Percentiles rank a stretch among this genome's conserved stretches.
Evolutionary conservation across 2,329 filamentous ascomycete genomes (phyloP).

Genomic region (Xylaria sp.): DNA sequence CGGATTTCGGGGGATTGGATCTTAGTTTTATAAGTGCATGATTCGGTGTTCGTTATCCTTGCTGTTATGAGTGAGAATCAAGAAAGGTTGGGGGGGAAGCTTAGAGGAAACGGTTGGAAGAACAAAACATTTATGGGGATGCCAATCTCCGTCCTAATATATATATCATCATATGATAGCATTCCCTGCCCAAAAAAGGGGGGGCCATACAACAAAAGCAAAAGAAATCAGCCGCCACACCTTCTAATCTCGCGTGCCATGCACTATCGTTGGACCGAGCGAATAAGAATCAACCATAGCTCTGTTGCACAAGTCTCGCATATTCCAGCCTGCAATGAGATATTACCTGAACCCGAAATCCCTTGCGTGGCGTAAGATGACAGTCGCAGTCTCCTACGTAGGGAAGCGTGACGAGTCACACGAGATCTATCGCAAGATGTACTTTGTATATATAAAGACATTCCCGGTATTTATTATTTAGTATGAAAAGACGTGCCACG

Average conservation of each 20-base stretch:
- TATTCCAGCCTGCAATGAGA: conserved; percentile 13
- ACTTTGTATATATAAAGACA: neutral
- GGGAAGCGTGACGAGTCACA: neutral
- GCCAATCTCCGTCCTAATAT: conserved; percentile 13
- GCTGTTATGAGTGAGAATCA: neutral
- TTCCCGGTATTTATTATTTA: neutral
- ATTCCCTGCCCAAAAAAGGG: neutral
- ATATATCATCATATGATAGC: conserved; percentile 20
- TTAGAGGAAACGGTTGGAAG: neutral
- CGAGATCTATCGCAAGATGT: no score
- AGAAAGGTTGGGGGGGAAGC: neutral
- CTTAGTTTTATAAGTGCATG: neutral
- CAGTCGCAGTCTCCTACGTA: neutral
- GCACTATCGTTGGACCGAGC: conserved; percentile 2
- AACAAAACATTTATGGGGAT: conserved; percentile 4
- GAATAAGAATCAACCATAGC: conserved; percentile 20
- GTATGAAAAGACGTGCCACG: neutral
- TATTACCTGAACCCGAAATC: neutral
- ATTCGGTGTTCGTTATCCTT: conserved; percentile 5
- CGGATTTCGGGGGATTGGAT: conserved; percentile 9
- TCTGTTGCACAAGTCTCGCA: neutral
- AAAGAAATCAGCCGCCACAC: conserved; percentile 26
- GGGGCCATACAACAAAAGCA: conserved; percentile 14
- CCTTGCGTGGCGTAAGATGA: neutral
- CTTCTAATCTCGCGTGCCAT: conserved; percentile 27